phyloP scores from a whole-genome alignment of 768 basidiomycete species.

The Mrakia frigida region DNA sequence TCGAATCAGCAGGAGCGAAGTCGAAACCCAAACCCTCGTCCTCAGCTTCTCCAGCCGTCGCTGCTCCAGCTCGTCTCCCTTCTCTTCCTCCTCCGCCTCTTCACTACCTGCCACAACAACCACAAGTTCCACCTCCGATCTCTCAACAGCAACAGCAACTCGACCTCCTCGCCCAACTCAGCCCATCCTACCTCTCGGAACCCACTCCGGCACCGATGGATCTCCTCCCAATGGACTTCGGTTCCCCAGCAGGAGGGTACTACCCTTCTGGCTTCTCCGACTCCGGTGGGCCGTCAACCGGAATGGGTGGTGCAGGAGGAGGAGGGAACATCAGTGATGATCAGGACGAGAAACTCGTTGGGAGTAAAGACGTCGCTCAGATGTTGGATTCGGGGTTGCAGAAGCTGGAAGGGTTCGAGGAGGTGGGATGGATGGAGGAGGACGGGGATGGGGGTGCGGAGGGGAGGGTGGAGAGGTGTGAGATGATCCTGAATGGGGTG shows the following conservation, averaged over 20 bases:
- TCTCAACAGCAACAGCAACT: neutral
- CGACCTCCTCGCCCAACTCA: neutral
- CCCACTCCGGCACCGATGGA: neutral
- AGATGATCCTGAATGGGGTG: slow-evolving; percentile 37
- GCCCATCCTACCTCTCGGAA: neutral
- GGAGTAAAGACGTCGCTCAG: slow-evolving; percentile 22
- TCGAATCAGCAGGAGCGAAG: neutral
- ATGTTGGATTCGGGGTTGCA: slow-evolving; percentile 33
- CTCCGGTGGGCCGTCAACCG: neutral
- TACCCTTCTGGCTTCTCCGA: slow-evolving; percentile 15
- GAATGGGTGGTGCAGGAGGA: neutral
- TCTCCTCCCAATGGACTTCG: neutral
- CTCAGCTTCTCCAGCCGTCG: neutral
- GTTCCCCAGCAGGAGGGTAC: slow-evolving; percentile 14
- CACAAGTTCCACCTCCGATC: neutral
- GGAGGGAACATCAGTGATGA: neutral
- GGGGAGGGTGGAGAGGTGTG: neutral
- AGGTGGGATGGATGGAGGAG: slow-evolving; percentile 26
- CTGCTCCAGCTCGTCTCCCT: neutral
- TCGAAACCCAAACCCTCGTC: neutral
- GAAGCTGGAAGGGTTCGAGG: slow-evolving; percentile 29
- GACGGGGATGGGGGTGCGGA: neutral
- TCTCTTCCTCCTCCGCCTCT: neutral
- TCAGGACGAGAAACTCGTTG: slow-evolving; percentile 4
- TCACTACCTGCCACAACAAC: neutral